Base-by-base conservation (phyloP, 1,284 basidiomycete genomes). In the Ustilago shanxiensis region DNA sequence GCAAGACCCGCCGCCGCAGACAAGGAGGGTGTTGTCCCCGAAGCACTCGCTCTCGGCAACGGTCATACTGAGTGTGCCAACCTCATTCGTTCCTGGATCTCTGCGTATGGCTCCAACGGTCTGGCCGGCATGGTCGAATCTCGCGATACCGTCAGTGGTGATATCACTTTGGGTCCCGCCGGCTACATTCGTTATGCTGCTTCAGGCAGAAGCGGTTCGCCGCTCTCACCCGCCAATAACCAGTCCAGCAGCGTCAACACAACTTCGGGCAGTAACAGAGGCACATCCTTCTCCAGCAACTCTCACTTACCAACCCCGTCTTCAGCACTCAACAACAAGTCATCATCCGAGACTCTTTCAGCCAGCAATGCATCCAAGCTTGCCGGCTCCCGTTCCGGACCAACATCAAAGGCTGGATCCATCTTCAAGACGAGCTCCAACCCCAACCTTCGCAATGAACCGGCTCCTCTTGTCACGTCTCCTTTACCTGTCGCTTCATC, bases 1-100 rank as follows among this genome's bases (percentile, higher is more conserved):
- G 84, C 83, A 5, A 65, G 74, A 4, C 74, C 83, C 0, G 77
- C 72, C 18, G 71, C 77, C 2, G 49, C 58, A 35, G 84, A 85
- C 64, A 78, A 69, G 31, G 72, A 81, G 18, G 79, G 77, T 11
- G 50, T 80, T 31, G 66, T 71, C 16, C 73, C 84, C 5, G 84
- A 82, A 37, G 65, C 73, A 13, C 74, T 85, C 7, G 83, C 84
- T 10, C 22, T 60, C 3, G 76, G 64, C 24, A 75, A 74, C 29
- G 78, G 79, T 2, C 79, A 83, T 56, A 29, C 44, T 1, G 72
- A 66, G 18, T 80, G 75, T 35, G 80, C 72, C 49, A 61, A 67
- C 16, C 63, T 82, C 37, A 65, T 84, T 44, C 68, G 75, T 13
- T 71, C 72, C 35, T 83, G 81, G 76, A 65, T 73, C 44, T 63